These are phyloP conservation scores for Alternaria sp. DNA, from an alignment of 2,329 filamentous ascomycete species.

Conservation along the genomic window DNA sequence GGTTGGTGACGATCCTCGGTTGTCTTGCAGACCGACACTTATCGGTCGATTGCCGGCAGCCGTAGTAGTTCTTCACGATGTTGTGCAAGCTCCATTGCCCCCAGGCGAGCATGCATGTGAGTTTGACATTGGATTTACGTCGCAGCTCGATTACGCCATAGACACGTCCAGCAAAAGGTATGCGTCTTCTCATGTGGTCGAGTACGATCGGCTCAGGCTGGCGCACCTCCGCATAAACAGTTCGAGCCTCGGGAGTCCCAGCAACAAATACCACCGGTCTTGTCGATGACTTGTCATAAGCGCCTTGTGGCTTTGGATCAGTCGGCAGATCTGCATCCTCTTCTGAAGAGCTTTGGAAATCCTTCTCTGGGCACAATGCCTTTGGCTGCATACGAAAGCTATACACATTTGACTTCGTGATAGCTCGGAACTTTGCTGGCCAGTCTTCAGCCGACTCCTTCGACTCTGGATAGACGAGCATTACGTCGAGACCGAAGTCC, in stretches of 20 bases:
- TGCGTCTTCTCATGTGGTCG: neutral
- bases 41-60: neutral
- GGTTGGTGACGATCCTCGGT: neutral
- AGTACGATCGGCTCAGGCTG: neutral
- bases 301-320: neutral
- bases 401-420: neutral
- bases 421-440: neutral
- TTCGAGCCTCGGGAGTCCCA: neutral
- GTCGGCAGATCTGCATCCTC: neutral
- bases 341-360: neutral
- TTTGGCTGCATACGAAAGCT: neutral
- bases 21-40: neutral
- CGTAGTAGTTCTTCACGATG: neutral
- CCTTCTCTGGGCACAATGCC: neutral
- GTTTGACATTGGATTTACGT: neutral
- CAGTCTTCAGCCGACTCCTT: neutral
- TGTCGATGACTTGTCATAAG: neutral
- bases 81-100: neutral
- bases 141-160: neutral
- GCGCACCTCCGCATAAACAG: neutral
- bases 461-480: neutral
- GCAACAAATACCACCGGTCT: neutral
- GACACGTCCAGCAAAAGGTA: neutral
- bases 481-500: neutral
- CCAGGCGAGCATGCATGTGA: neutral